phyloP scores from a whole-genome alignment of 441 rosid genomes.

The Erodium texanum region DNA sequence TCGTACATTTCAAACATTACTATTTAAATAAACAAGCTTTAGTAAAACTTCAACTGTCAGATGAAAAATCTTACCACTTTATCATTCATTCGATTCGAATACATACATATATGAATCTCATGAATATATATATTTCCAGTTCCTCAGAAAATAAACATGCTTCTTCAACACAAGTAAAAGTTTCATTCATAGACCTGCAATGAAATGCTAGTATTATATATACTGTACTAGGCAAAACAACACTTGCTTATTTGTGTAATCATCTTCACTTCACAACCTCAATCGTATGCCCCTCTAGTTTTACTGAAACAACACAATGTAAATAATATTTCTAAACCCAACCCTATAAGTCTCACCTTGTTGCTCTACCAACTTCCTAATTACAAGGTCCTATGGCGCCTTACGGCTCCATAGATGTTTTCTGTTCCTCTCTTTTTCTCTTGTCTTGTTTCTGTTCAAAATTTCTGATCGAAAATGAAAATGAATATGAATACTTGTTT shows the following conservation, averaged over 20 bases:
- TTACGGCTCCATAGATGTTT: slow-evolving; percentile 5
- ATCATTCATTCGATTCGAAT: too few species aligned
- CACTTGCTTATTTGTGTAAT: neutral
- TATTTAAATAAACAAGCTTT: too few species aligned
- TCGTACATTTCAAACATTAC: too few species aligned
- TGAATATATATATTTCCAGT: too few species aligned
- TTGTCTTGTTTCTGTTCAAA: slow-evolving; percentile 1
- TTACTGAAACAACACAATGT: neutral
- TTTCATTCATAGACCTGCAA: too few species aligned
- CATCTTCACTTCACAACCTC: neutral
- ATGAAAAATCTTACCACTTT: too few species aligned
- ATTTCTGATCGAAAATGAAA: neutral
- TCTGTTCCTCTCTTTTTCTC: neutral
- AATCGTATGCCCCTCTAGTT: neutral
- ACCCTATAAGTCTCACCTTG: neutral
- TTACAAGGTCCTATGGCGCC: neutral
- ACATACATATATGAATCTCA: too few species aligned
- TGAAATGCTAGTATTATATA: neutral
- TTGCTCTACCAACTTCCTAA: neutral
- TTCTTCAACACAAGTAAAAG: too few species aligned
- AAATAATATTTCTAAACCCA: neutral
- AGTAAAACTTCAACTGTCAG: too few species aligned
- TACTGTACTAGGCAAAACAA: neutral
- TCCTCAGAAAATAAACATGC: too few species aligned
- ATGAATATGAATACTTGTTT: neutral